Base-by-base conservation (phyloP, 768 basidiomycete genomes). In the Lactarius hengduanensis region DNA sequence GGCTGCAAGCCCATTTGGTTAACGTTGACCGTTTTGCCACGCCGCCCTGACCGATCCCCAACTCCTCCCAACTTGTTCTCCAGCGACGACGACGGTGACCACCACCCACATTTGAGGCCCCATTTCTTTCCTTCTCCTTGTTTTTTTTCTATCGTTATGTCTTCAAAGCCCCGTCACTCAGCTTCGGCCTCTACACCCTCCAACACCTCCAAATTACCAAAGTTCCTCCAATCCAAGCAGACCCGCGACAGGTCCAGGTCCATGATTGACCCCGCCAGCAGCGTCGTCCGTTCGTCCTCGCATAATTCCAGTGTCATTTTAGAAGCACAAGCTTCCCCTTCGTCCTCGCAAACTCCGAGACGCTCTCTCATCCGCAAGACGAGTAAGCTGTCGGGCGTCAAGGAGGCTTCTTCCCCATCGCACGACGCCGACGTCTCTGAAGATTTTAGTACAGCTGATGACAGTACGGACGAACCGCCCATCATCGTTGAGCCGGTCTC, bases 401-500 rank as follows among this genome's bases (percentile, higher is more conserved):
- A 67, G 55, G 71, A 72, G 41, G n/a, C 69, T 2, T 61, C 66
- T 4, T 54, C 62, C 59, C 63, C 56, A 16, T 34, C 53, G 6
- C 74, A 76, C 67, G 76, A 76, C 71, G 68, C 72, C 32, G 75
- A 76, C 61, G 65, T 68, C 41, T 72, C 67, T 65, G 75, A 73
- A 64, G 65, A 70, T 62, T 71, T 73, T 34, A 73, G 76, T 62
- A 66, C 63, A 50, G 76, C 73, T 65, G 78, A 73, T 71, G 82
- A 77, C 68, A 72, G 74, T 34, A 69, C 71, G 55, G 67, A 83
- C 63, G 86, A 89, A 59, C 78, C 85, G 2, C 88, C 87, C 16
- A 83, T 88, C 57, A 88, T 90, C 69, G 78, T 90, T 63, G 89
- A 90, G 73, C 85, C 86, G n/a, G 73, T 80, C 47, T 75, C 77